phyloP scores from a whole-genome alignment of 495 filamentous ascomycete genomes.

The Geopyxis carbonaria region DNA sequence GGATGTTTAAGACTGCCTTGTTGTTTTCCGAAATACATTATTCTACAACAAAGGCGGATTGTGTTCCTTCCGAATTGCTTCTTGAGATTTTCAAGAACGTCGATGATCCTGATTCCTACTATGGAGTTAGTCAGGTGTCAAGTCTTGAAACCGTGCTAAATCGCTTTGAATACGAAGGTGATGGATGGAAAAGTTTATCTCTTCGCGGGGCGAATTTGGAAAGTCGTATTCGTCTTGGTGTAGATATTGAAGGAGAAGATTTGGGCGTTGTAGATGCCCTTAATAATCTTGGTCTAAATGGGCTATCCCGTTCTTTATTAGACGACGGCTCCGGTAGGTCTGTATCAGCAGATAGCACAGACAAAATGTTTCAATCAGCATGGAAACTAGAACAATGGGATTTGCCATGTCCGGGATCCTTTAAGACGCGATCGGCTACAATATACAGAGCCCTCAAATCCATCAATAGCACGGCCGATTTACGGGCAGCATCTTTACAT shows the following conservation, averaged over 20 bases:
- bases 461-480: slow-evolving; percentile 48
- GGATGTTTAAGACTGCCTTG: slow-evolving; percentile 72
- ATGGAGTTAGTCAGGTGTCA: slow-evolving; percentile 70
- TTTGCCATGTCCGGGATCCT: slow-evolving; percentile 50
- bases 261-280: slow-evolving; percentile 44
- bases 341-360: slow-evolving; percentile 40
- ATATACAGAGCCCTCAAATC: slow-evolving; percentile 67
- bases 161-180: slow-evolving; percentile 75
- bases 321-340: slow-evolving; percentile 28
- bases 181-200: slow-evolving; percentile 72
- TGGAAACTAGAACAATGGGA: slow-evolving; percentile 86
- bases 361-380: slow-evolving; percentile 63
- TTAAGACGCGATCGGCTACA: slow-evolving; percentile 44
- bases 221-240: slow-evolving; percentile 45
- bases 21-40: slow-evolving; percentile 61
- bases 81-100: slow-evolving; percentile 73
- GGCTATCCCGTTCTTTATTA: slow-evolving; percentile 54
- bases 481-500: slow-evolving; percentile 32
- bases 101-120: slow-evolving; percentile 90
- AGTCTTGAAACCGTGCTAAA: slow-evolving; percentile 59
- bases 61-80: slow-evolving; percentile 44
- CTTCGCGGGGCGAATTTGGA: slow-evolving; percentile 88
- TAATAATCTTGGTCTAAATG: slow-evolving; percentile 48
- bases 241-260: slow-evolving; percentile 20
- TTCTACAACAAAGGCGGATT: slow-evolving; percentile 13